These are phyloP conservation scores for Neurospora sp. DNA, from an alignment of 495 filamentous ascomycete species.

Conservation along the genomic window DNA sequence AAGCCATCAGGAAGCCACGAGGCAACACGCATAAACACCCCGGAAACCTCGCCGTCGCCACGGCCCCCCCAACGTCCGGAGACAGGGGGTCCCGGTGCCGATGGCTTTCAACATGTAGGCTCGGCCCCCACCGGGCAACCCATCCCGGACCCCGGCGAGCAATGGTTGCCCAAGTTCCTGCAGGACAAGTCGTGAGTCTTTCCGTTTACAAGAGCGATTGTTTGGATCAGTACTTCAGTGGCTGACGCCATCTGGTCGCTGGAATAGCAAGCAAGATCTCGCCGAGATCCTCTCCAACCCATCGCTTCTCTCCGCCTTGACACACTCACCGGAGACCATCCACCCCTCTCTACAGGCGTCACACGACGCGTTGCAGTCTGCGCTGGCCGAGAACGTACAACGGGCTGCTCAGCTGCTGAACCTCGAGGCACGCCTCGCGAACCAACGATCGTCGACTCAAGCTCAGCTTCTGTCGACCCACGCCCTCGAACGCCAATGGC, in stretches of 20 bases:
- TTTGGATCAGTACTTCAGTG: background rate
- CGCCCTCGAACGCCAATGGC: constrained; percentile 84
- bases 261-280: constrained; percentile 47
- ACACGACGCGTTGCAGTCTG: constrained; percentile 44
- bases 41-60: constrained; percentile 28
- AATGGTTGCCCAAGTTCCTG: constrained; percentile 60
- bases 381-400: constrained; percentile 59
- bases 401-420: constrained; percentile 50
- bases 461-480: constrained; percentile 72
- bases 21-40: constrained; percentile 56
- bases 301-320: constrained; percentile 49
- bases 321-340: constrained; percentile 52
- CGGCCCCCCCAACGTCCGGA: constrained; percentile 29
- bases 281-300: constrained; percentile 53
- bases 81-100: constrained; percentile 13
- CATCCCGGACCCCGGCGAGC: constrained; percentile 40
- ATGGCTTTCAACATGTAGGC: constrained; percentile 12
- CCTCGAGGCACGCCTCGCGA: constrained; percentile 49
- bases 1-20: constrained; percentile 59
- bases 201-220: background rate
- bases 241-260: background rate
- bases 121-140: constrained; percentile 8
- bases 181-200: constrained; percentile 62
- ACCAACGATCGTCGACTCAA: constrained; percentile 58
- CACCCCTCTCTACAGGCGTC: constrained; percentile 50